These are phyloP conservation scores for Dactylellina parvicollis DNA, from an alignment of 2,329 filamentous ascomycete genomes.

Conservation along the genomic window DNA sequence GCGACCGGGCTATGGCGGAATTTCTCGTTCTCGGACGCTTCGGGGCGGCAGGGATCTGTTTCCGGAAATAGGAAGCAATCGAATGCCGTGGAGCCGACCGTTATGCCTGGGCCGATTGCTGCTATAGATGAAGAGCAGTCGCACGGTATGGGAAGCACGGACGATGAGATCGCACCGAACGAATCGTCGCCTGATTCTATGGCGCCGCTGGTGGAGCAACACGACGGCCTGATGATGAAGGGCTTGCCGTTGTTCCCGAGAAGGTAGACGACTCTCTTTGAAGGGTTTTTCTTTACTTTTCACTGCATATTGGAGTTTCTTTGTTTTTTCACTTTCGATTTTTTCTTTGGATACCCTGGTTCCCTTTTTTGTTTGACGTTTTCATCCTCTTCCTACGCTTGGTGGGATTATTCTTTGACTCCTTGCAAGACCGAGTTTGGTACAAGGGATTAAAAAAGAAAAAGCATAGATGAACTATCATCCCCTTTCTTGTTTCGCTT, in stretches of 20 bases:
- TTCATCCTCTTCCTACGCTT: no score
- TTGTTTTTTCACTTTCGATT: slow-evolving; percentile 8
- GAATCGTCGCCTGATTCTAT: slow-evolving; percentile 3
- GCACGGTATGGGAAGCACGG: neutral
- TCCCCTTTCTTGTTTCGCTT: neutral
- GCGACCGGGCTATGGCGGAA: slow-evolving; percentile 33
- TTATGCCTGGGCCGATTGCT: slow-evolving; percentile 8
- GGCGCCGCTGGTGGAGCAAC: neutral
- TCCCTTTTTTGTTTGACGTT: neutral
- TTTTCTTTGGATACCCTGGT: slow-evolving; percentile 9
- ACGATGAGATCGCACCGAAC: neutral
- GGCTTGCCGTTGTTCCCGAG: slow-evolving; percentile 32
- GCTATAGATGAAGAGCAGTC: slow-evolving; percentile 43
- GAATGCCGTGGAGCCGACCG: neutral
- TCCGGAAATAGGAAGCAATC: slow-evolving; percentile 24
- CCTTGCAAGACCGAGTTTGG: no score
- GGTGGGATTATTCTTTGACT: no score
- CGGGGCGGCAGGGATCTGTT: slow-evolving; percentile 21
- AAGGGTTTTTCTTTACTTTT: neutral
- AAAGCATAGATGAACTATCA: no score
- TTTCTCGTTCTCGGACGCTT: slow-evolving; percentile 36
- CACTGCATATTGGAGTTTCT: slow-evolving; percentile 26
- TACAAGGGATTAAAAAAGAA: no score
- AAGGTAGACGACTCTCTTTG: slow-evolving; percentile 23
- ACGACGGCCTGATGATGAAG: slow-evolving; percentile 38